phyloP scores from a whole-genome alignment of 306 rosid genomes.

The Ochetophila trinervis region DNA sequence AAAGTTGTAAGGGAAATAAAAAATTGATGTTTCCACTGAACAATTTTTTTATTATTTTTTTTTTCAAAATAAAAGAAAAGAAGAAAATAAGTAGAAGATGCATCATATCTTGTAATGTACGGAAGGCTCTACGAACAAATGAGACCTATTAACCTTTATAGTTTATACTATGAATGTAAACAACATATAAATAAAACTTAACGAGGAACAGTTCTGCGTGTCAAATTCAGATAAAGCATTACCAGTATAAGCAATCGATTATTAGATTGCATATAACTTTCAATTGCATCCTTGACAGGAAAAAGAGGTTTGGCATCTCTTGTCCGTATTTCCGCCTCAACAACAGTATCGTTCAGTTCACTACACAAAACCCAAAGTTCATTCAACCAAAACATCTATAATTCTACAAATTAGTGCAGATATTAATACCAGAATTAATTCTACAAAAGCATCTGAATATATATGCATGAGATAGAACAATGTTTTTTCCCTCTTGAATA shows the following conservation, averaged over 20 bases:
- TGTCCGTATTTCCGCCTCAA: conserved; percentile 47
- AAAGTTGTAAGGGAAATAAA: too few relatives aligned
- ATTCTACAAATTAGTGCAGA: background rate
- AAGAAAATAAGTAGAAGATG: too few relatives aligned
- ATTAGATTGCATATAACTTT: conserved; percentile 49
- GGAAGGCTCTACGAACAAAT: too few relatives aligned
- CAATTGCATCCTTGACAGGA: conserved; percentile 53
- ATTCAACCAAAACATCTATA: conserved; percentile 7
- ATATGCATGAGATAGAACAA: background rate
- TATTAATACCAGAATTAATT: background rate
- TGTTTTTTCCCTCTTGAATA: background rate
- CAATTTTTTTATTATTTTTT: too few relatives aligned
- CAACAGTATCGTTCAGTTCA: conserved; percentile 85
- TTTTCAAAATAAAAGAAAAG: too few relatives aligned
- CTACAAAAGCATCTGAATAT: too few relatives aligned
- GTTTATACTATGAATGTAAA: too few relatives aligned
- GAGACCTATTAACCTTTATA: too few relatives aligned
- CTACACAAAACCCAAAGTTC: conserved; percentile 39
- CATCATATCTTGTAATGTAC: too few relatives aligned
- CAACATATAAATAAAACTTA: too few relatives aligned
- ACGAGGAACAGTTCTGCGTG: background rate
- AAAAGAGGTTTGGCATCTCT: conserved; percentile 54
- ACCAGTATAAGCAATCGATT: conserved; percentile 92
- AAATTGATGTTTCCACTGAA: too few relatives aligned
- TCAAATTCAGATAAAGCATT: conserved; percentile 31